Base-by-base conservation (phyloP, 148 eudicot species). In the Talinum fruticosum region DNA sequence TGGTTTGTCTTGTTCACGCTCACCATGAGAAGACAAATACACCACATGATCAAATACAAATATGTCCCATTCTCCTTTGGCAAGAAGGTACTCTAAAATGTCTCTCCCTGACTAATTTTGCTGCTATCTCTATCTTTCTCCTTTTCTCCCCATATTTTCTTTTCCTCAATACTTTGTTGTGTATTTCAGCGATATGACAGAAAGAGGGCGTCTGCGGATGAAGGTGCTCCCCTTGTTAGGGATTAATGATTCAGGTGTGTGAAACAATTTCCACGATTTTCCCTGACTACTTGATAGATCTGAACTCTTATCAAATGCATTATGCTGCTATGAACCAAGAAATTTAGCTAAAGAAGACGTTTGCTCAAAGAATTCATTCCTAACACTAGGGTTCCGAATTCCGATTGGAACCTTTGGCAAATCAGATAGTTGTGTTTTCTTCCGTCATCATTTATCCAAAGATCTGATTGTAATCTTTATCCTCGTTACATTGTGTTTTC, bases 11-110 rank as follows among this genome's bases (percentile, higher is more conserved):
- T 88, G 74, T 87, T 88, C 82, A 85, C 91, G 10, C 85, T 87
- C 72, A 88, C 91, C 79, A 88, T 88, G 89, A 87, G 86, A 84
- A 78, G 86, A 80, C 91, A 88, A 66, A 87, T 88, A 85, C 85
- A 83, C 32, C 91, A 88, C 80, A 88, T 88, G 91, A 82, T 87
- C 79, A 88, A 83, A 75, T 85, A 85, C 84, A 88, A 80, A 88
- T 88, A 88, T 64, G 88, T 88, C 54, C 91, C 91, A 1, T 87
- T 88, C 74, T 69, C 91, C 59, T 82, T 87, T 61, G 91, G 91
- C 78, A 88, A 88, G 82, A 87, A 80, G 89, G 91, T 88, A 81
- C 72, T n/a, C 14, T 30, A 33, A 41, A 8, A 41, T 8, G 47
- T 41, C 13, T 41, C 29, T 33, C 6, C n/a, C 53, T 57, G 13